Conservation (phyloP, 1,139 yeast genomes). For the Arxiozyma bovina region DNA sequence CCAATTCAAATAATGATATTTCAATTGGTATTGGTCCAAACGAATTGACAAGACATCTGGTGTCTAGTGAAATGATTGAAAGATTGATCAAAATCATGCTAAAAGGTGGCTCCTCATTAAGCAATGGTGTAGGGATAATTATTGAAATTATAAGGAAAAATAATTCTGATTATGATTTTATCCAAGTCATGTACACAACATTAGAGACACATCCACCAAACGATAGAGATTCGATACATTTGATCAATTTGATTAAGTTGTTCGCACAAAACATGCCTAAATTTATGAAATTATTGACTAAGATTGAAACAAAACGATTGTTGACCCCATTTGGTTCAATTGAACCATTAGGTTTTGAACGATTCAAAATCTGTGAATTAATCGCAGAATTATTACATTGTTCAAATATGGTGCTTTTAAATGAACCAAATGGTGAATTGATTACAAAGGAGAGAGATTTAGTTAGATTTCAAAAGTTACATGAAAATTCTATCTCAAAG, state of each 20-base stretch:
- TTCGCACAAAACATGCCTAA: constrained; percentile 68
- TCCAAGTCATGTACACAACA: constrained; percentile 79
- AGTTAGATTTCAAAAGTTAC: constrained; percentile 37
- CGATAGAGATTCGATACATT: constrained; percentile 86
- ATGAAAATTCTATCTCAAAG: background rate
- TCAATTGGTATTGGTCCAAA: constrained; percentile 93
- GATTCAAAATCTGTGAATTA: constrained; percentile 89
- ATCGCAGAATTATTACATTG: constrained; percentile 93
- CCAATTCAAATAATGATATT: constrained; percentile 63
- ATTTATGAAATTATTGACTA: constrained; percentile 48
- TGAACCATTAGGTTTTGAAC: constrained; percentile 90
- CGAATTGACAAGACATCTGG: constrained; percentile 84
- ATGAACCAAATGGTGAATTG: constrained; percentile 72
- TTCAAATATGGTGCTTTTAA: constrained; percentile 86
- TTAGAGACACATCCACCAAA: constrained; percentile 89
- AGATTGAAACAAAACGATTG: constrained; percentile 33
- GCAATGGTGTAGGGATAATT: constrained; percentile 91
- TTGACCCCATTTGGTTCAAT: constrained; percentile 64
- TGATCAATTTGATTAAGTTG: constrained; percentile 75
- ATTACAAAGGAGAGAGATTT: constrained; percentile 69
- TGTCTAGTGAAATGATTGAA: constrained; percentile 57
- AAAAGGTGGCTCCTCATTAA: constrained; percentile 80
- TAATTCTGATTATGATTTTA: constrained; percentile 88
- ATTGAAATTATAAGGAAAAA: constrained; percentile 92
- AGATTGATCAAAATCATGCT: constrained; percentile 71